These are phyloP conservation scores for Hanseniaspora gamundiae DNA, from an alignment of 1,139 yeast species.

Conservation along the genomic window DNA sequence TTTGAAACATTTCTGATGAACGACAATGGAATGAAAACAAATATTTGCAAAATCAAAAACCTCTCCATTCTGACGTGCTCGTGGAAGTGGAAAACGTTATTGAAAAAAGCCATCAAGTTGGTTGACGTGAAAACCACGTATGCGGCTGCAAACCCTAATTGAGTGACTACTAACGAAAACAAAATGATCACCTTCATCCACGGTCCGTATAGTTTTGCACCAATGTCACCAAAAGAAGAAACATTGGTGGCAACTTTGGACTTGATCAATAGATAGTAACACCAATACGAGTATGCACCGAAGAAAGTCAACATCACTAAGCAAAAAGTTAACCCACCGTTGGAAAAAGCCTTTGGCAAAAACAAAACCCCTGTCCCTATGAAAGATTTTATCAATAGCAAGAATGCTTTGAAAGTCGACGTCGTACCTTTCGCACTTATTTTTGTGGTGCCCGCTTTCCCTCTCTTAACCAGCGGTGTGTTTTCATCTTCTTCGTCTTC, in stretches of 20 bases:
- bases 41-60: constrained; percentile 43
- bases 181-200: constrained; percentile 48
- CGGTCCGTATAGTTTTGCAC: constrained; percentile 47
- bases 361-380: constrained; percentile 75
- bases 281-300: constrained; percentile 57
- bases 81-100: constrained; percentile 31
- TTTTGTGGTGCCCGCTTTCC: not conserved
- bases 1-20: constrained; percentile 62
- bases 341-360: constrained; percentile 58
- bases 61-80: constrained; percentile 25
- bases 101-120: constrained; percentile 47
- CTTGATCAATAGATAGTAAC: constrained; percentile 49
- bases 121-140: constrained; percentile 64
- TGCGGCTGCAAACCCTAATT: constrained; percentile 68
- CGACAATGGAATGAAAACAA: constrained; percentile 54
- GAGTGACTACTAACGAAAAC: constrained; percentile 52
- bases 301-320: constrained; percentile 40
- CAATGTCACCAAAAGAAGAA: constrained; percentile 69
- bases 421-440: constrained; percentile 40
- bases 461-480: constrained; percentile 4
- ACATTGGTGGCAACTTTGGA: constrained; percentile 47
- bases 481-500: constrained; percentile 30
- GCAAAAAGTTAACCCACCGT: constrained; percentile 60
- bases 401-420: constrained; percentile 53
- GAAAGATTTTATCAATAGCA: constrained; percentile 55